These are phyloP conservation scores for Mortierella antarctica DNA, from an alignment of 192 early-diverging fungal species.

Conservation along the genomic window DNA sequence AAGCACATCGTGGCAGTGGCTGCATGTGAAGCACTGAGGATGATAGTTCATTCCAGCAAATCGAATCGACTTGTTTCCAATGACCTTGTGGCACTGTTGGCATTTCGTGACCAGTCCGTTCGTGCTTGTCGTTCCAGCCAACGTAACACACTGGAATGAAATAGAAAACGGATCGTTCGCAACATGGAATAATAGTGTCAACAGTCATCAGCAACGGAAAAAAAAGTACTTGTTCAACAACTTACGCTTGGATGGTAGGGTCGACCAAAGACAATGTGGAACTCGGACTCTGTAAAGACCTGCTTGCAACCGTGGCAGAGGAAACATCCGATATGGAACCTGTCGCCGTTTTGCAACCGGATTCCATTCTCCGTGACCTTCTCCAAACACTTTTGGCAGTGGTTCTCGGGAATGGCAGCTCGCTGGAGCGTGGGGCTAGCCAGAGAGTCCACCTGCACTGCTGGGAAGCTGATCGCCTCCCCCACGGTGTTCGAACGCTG, in stretches of 20 bases:
- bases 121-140: constrained; percentile 19
- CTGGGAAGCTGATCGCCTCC: constrained; percentile 31
- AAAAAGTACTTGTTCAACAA: neutral
- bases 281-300: constrained; percentile 58
- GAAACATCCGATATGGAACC: constrained; percentile 58
- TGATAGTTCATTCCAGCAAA: constrained; percentile 49
- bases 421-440: constrained; percentile 13
- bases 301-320: constrained; percentile 56
- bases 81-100: constrained; percentile 42
- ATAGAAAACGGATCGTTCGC: neutral
- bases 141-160: constrained; percentile 31
- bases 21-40: constrained; percentile 57
- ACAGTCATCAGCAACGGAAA: neutral
- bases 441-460: constrained; percentile 11
- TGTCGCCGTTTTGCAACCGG: constrained; percentile 48
- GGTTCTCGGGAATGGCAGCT: constrained; percentile 21
- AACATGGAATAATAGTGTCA: neutral
- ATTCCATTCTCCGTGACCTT: constrained; percentile 53
- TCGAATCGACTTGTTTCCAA: constrained; percentile 51
- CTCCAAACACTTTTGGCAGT: constrained; percentile 57
- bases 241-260: constrained; percentile 58
- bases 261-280: constrained; percentile 49
- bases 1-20: constrained; percentile 42
- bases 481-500: constrained; percentile 43
- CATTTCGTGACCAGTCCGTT: constrained; percentile 45